Evolutionary conservation across 2,329 filamentous ascomycete genomes (phyloP), one percentile per base, ranked within the genome.

Genomic region (Fusarium marasasianum): DNA sequence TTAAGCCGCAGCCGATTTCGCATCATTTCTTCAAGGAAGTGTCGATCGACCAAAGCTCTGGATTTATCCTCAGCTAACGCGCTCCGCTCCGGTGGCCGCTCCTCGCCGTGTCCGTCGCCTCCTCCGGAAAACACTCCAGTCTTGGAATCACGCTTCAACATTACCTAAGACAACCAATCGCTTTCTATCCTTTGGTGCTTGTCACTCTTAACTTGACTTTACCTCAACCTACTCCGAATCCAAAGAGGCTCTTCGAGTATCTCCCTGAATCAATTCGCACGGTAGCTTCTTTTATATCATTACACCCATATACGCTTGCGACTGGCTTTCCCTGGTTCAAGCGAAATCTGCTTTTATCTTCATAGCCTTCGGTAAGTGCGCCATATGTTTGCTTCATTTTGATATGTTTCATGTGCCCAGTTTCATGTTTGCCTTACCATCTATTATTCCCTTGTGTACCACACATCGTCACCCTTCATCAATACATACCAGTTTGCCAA

Each of bases 41-140:
- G 64, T 38, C 59, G 59, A 66, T 72, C 62, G 53, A 58, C 69
- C 60, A 61, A 57, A 65, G 54, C 62, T 71, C 57, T 74, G 45
- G 64, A 60, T 60, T 58, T 65, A 40, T 68, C 62, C 69, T 54
- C 59, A 72, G 63, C 72, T 59, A 57, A 54, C 31, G 33, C 66
- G 60, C 56, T 75, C 53, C 56, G 63, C 63, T 74, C 68, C 47
- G 51, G 41, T 73, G 45, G 51, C 56, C 69, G 72, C 64, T 51
- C 56, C 48, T 76, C 75, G 72, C 73, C 63, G 63, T 72, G 60
- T 64, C 75, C 68, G 65, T 69, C 69, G 66, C 72, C 61, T 55
- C 69, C 66, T 66, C 75, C 69, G 72, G 71, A 73, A 61, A 47
- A 75, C 65, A 47, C 62, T 59, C 69, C 37, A 45, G 35, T 44